These are phyloP conservation scores for Globisporangium splendens DNA, from an alignment of 352 stramenopile species.

Conservation along the genomic window DNA sequence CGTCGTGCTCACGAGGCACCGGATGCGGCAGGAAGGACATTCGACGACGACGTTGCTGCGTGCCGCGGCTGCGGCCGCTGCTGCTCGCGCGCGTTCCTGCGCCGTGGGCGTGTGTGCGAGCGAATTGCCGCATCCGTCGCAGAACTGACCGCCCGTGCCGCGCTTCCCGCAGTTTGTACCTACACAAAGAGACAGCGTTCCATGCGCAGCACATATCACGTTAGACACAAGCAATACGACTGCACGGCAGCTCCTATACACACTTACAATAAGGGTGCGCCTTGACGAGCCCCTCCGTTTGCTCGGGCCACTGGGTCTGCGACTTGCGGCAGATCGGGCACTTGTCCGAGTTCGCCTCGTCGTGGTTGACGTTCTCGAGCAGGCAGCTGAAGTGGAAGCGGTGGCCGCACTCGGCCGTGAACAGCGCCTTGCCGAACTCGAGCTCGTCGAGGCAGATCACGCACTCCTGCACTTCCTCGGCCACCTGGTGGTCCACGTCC, in stretches of 20 bases:
- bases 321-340: conserved; percentile 85
- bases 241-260: background rate
- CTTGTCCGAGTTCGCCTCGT: conserved; percentile 87
- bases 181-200: conserved; percentile 2
- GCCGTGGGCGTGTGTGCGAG: conserved; percentile 72
- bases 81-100: conserved; percentile 55
- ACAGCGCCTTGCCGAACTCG: conserved; percentile 56
- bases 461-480: conserved; percentile 56
- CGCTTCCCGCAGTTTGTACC: conserved; percentile 75
- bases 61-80: conserved; percentile 40
- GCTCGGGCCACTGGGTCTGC: conserved; percentile 82
- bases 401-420: conserved; percentile 84
- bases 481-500: conserved; percentile 11
- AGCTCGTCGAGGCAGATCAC: conserved; percentile 86
- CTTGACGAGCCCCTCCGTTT: conserved; percentile 82
- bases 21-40: conserved; percentile 68
- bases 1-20: conserved; percentile 72
- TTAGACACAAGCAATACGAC: no score
- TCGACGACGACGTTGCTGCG: conserved; percentile 75
- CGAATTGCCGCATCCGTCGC: conserved; percentile 70
- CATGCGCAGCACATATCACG: no score
- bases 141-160: conserved; percentile 66
- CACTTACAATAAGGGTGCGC: conserved; percentile 76
- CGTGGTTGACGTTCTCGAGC: conserved; percentile 87
- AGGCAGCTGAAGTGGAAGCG: conserved; percentile 85